Conservation (phyloP, 306 rosid species). For the Vigna angularis region DNA sequence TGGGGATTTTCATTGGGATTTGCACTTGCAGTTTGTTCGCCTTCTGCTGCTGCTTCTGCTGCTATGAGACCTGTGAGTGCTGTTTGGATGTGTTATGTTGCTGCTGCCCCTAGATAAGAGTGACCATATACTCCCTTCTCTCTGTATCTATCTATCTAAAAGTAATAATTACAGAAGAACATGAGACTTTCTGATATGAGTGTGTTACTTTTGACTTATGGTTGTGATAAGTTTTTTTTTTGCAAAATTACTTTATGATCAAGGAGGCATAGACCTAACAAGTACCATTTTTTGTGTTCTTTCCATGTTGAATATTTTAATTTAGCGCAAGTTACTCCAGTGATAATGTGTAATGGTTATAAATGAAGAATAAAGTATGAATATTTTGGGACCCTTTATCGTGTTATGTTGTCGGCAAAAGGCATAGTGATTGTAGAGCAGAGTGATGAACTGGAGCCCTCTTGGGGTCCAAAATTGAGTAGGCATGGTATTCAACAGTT, state of each 20-base stretch:
- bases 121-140: slow-evolving; percentile 11
- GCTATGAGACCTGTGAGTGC: slow-evolving; percentile 47
- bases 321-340: slow-evolving; percentile 16
- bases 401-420: slow-evolving; percentile 50
- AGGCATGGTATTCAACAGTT: slow-evolving; percentile 44
- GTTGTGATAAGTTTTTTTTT: slow-evolving; percentile 24
- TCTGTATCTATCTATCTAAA: neutral
- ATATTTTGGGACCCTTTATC: slow-evolving; percentile 30
- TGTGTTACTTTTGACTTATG: slow-evolving; percentile 48
- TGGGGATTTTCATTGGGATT: slow-evolving; percentile 11
- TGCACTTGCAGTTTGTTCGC: slow-evolving; percentile 41
- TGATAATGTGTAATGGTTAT: slow-evolving; percentile 35
- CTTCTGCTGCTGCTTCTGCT: slow-evolving; percentile 50
- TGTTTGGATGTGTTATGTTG: slow-evolving; percentile 43
- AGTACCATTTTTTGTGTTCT: neutral
- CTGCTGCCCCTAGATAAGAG: slow-evolving; percentile 10
- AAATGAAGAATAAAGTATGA: slow-evolving; percentile 35
- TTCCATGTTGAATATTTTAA: slow-evolving; percentile 21
- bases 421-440: slow-evolving; percentile 29
- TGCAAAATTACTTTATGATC: slow-evolving; percentile 35
- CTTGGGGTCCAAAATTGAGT: slow-evolving; percentile 29
- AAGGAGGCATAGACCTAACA: slow-evolving; percentile 42
- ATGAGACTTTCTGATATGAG: slow-evolving; percentile 28
- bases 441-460: slow-evolving; percentile 41
- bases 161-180: slow-evolving; percentile 4